Evolutionary conservation across 2,329 filamentous ascomycete genomes (phyloP).

Genomic region (Phoma sp.): DNA sequence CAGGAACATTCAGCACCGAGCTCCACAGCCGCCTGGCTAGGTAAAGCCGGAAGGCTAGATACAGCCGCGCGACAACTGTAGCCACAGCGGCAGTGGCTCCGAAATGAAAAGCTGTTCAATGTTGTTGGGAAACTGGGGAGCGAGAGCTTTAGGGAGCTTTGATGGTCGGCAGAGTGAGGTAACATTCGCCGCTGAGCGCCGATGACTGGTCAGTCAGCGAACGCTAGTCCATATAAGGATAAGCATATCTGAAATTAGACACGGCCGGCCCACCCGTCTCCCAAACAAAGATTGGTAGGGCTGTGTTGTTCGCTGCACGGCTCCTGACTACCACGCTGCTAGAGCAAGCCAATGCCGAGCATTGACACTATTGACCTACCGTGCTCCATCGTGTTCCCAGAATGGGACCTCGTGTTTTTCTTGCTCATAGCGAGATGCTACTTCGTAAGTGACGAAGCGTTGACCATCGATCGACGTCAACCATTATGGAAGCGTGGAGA

Average conservation of each 20-base stretch:
- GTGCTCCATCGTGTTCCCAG: slow-evolving; percentile 44
- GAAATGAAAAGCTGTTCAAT: slow-evolving; percentile 9
- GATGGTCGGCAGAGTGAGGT: slow-evolving; percentile 21
- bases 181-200: slow-evolving; percentile 8
- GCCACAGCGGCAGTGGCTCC: slow-evolving; percentile 18
- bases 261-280: slow-evolving; percentile 3
- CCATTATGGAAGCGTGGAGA: slow-evolving; percentile 25
- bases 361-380: slow-evolving; percentile 41
- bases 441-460: slow-evolving; percentile 34
- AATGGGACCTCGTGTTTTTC: slow-evolving; percentile 30
- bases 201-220: background rate
- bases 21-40: slow-evolving; percentile 1
- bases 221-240: slow-evolving; percentile 13
- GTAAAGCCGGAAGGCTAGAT: background rate
- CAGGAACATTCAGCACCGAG: slow-evolving; percentile 14
- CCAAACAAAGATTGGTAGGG: slow-evolving; percentile 22
- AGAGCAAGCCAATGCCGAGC: slow-evolving; percentile 24
- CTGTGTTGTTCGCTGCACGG: slow-evolving; percentile 21
- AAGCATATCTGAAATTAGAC: slow-evolving; percentile 22
- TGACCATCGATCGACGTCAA: slow-evolving; percentile 32
- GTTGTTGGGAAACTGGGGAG: slow-evolving; percentile 13
- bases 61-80: slow-evolving; percentile 2
- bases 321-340: slow-evolving; percentile 22
- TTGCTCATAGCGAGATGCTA: slow-evolving; percentile 31
- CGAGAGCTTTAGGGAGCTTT: slow-evolving; percentile 18